Evolutionary conservation across 192 early-diverging fungal genomes (phyloP).

Genomic region (Backusella australiensis): DNA sequence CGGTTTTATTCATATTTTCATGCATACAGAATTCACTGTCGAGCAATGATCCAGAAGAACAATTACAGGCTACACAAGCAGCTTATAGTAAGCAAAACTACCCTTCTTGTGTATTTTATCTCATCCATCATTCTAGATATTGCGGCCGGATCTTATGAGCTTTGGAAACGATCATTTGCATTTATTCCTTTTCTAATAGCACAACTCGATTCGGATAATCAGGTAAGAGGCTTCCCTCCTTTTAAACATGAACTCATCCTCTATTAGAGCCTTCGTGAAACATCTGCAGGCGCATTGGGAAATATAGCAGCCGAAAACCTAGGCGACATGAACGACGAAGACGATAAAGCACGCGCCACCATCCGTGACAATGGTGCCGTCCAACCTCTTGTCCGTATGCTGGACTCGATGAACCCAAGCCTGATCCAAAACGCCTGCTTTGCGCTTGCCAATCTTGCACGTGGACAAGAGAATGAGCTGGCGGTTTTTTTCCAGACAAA

Average conservation of each 20-base stretch:
- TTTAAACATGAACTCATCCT: not conserved
- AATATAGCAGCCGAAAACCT: constrained; percentile 77
- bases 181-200: constrained; percentile 30
- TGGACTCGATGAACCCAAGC: constrained; percentile 52
- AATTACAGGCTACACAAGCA: constrained; percentile 17
- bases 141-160: constrained; percentile 32
- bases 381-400: constrained; percentile 66
- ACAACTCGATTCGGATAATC: constrained; percentile 22
- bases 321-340: constrained; percentile 47
- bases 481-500: not conserved
- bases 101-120: not conserved
- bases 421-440: constrained; percentile 67
- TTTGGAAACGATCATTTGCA: constrained; percentile 26
- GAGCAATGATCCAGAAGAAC: constrained; percentile 15
- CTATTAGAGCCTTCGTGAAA: constrained; percentile 21
- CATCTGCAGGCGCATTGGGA: constrained; percentile 90
- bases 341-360: constrained; percentile 68
- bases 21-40: constrained; percentile 14
- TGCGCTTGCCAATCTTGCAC: constrained; percentile 68
- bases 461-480: constrained; percentile 44
- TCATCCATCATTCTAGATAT: constrained; percentile 21
- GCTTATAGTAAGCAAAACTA: constrained; percentile 33
- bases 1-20: not conserved
- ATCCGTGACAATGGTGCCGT: constrained; percentile 79
- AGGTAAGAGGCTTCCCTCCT: not conserved